Evolutionary conservation across 768 basidiomycete genomes (phyloP), one percentile per base, ranked within the genome.

Genomic region (Russula lepida): DNA sequence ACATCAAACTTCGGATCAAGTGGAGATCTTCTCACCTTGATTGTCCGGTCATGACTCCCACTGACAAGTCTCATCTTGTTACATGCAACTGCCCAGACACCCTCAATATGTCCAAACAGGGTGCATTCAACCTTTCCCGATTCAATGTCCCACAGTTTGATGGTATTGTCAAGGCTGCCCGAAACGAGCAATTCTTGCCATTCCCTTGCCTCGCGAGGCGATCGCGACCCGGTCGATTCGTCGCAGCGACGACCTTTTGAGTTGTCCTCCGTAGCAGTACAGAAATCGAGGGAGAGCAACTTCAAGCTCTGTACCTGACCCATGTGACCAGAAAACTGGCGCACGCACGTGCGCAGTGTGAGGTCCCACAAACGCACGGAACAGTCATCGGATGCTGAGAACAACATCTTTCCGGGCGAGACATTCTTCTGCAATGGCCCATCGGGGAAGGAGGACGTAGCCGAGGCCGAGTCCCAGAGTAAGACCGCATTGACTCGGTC

Each of bases 401-500:
- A 97, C 28, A 99, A 79, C 89, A 98, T 93, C 75, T 97, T 95
- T 54, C 93, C 92, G 17, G 84, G 79, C 59, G 86, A 81, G 60
- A 91, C 86, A 54, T 81, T 77, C 47, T 79, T 79, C 15, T 79
- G 79, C 19, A 74, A 72, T 58, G 69, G 74, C 66, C 46, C 17
- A 49, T 63, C 61, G 32, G 70, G 67, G 21, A 73, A 59, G 13
- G 74, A 70, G 30, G 72, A 63, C 32, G 64, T 67, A 58, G 74
- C 77, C 2, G 81, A 13, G 44, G 41, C 28, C 39, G 48, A 79
- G 70, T 98, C 92, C 95, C 97, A 99, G 37, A 99, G 75, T 66
- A 86, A 83, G 23, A 99, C 95, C 3, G 91, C 79, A 70, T 98
- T 98, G 60, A 99, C 95, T 94, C 97, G 97, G 69, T 98, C 94